Evolutionary conservation across 2,329 filamentous ascomycete species (phyloP).

Genomic region (Stylonectria norvegica): DNA sequence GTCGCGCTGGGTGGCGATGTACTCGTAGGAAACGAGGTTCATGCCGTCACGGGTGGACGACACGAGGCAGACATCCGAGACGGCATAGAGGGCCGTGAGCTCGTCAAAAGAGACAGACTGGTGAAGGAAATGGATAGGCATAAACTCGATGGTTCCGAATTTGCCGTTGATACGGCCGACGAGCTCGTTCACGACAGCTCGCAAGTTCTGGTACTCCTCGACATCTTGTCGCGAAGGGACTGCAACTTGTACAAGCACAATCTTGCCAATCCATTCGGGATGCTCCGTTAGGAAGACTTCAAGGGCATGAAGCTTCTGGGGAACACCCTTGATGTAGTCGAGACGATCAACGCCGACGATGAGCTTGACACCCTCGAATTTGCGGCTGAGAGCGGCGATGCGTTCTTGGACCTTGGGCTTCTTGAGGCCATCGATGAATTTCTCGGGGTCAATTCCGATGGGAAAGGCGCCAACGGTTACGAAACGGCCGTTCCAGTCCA

Average conservation of each 20-base stretch:
- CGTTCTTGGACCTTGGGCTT: conserved; percentile 83
- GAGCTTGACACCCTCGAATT: conserved; percentile 93
- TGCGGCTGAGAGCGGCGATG: conserved; percentile 78
- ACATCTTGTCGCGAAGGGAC: conserved; percentile 94
- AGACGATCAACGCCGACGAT: conserved; percentile 95
- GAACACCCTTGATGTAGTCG: conserved; percentile 98
- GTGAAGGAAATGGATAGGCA: conserved; percentile 98
- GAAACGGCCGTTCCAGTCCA: conserved; percentile 84
- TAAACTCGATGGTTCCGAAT: conserved; percentile 96
- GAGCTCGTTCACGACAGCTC: conserved; percentile 92
- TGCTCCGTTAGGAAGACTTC: conserved; percentile 97
- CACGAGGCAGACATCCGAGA: conserved; percentile 88
- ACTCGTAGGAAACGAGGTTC: conserved; percentile 98
- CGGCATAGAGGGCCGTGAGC: conserved; percentile 86
- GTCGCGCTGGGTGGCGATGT: conserved; percentile 89
- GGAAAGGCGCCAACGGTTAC: conserved; percentile 94
- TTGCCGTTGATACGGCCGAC: conserved; percentile 96
- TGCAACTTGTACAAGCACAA: conserved; percentile 92
- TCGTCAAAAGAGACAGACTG: conserved; percentile 95
- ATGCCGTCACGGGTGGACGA: conserved; percentile 97
- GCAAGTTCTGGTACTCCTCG: conserved; percentile 95
- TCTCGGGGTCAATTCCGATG: conserved; percentile 96
- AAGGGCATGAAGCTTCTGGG: conserved; percentile 92
- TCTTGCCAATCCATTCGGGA: conserved; percentile 96
- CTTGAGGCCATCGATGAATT: conserved; percentile 85